Percentiles rank a stretch among this genome's conserved stretches.
These are phyloP conservation scores for Saccharomycopsis selenospora DNA, from an alignment of 805 yeast species.

Conservation along the genomic window DNA sequence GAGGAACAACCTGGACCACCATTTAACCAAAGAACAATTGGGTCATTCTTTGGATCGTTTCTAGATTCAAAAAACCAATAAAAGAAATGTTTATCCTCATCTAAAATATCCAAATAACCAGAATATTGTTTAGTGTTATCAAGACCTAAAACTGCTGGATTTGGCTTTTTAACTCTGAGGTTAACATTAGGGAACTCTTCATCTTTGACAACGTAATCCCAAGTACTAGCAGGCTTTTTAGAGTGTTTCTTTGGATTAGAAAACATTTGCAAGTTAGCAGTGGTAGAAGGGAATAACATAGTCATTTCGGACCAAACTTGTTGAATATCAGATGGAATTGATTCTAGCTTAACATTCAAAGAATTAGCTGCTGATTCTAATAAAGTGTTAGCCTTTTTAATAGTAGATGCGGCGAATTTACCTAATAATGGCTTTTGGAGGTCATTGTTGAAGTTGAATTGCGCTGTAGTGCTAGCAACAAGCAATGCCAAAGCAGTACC, in stretches of 20 bases:
- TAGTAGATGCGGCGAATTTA: conserved; percentile 5
- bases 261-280: conserved; percentile 41
- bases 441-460: background rate
- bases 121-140: conserved; percentile 78
- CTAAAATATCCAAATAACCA: conserved; percentile 78
- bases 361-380: conserved; percentile 44
- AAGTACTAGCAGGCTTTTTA: conserved; percentile 29
- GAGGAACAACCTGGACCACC: conserved; percentile 98
- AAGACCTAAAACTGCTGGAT: conserved; percentile 65
- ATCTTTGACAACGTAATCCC: conserved; percentile 22
- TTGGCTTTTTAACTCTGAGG: conserved; percentile 51
- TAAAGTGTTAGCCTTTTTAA: conserved; percentile 25
- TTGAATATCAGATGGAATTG: conserved; percentile 43
- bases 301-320: conserved; percentile 59
- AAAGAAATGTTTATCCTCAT: conserved; percentile 85
- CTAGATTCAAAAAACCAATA: conserved; percentile 93
- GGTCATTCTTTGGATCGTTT: conserved; percentile 79
- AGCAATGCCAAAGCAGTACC: background rate
- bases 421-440: conserved; percentile 9
- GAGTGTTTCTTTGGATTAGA: conserved; percentile 42
- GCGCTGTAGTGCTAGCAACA: background rate
- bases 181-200: conserved; percentile 33
- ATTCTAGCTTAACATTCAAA: conserved; percentile 43
- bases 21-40: conserved; percentile 79
- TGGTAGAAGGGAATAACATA: conserved; percentile 48